Percentiles rank a stretch among this genome's conserved stretches.
phyloP scores from a whole-genome alignment of 345 rosid genomes.

The Salix viminalis region DNA sequence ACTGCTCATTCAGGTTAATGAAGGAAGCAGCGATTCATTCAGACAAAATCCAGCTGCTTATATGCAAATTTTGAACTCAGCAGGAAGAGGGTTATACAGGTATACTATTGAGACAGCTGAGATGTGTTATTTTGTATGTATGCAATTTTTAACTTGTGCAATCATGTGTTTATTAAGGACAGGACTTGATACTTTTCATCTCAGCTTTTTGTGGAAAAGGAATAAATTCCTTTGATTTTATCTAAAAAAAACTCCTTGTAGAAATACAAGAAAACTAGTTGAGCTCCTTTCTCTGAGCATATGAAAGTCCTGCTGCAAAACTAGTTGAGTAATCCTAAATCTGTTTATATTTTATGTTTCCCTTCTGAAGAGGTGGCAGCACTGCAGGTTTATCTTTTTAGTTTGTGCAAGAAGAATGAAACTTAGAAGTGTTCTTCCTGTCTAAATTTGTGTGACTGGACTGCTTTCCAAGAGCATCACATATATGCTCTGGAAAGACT shows the following conservation, averaged over 20 bases:
- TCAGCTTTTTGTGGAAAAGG: neutral
- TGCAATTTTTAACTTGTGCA: conserved; percentile 12
- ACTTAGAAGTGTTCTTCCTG: too few species aligned
- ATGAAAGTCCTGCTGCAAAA: neutral
- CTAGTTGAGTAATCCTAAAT: neutral
- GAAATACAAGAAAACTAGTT: neutral
- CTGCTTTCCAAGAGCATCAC: too few species aligned
- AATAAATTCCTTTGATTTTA: too few species aligned
- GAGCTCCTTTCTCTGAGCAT: neutral
- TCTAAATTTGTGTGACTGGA: too few species aligned
- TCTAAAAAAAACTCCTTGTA: too few species aligned
- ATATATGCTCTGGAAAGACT: neutral
- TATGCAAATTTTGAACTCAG: conserved; percentile 56
- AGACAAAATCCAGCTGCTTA: conserved; percentile 70
- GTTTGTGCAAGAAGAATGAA: neutral
- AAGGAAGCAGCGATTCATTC: conserved; percentile 44
- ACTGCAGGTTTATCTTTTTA: too few species aligned
- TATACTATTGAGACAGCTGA: conserved; percentile 21
- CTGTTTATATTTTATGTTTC: too few species aligned
- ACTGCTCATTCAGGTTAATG: conserved; percentile 58
- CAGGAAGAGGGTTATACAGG: conserved; percentile 84
- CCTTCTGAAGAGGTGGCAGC: too few species aligned
- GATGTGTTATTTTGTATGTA: neutral
- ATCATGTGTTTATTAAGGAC: neutral
- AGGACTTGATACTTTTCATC: neutral